phyloP scores from a whole-genome alignment of 805 yeast species.

The Komagataella kurtzmanii region DNA sequence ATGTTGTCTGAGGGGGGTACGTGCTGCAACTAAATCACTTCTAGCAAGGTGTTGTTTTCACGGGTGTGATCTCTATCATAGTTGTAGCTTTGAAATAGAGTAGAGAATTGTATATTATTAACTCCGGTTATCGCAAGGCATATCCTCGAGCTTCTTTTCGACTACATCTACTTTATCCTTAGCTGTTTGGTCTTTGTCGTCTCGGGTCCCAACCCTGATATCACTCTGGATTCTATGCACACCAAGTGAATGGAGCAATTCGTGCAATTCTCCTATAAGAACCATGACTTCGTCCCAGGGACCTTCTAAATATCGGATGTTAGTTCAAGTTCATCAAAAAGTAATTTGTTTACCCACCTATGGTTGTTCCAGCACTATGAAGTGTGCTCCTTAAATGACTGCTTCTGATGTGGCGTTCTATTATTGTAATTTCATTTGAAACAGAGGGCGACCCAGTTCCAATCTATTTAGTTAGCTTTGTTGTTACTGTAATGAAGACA shows the following conservation, averaged over 20 bases:
- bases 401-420: conserved; percentile 48
- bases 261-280: conserved; percentile 68
- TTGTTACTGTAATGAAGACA: neutral
- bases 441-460: conserved; percentile 74
- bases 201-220: conserved; percentile 75
- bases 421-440: conserved; percentile 64
- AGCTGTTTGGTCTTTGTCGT: conserved; percentile 60
- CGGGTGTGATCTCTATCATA: too few relatives aligned
- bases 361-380: conserved; percentile 89
- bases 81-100: neutral
- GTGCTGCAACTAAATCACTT: conserved; percentile 86
- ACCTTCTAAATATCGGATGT: conserved; percentile 34
- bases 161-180: conserved; percentile 62
- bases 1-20: conserved; percentile 98
- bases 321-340: neutral
- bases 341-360: conserved; percentile 16
- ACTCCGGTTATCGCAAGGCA: neutral
- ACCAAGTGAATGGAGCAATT: conserved; percentile 56
- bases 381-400: conserved; percentile 54
- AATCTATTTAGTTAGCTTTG: conserved; percentile 24
- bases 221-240: conserved; percentile 75
- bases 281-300: conserved; percentile 86
- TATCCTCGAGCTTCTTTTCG: conserved; percentile 26
- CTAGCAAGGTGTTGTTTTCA: conserved; percentile 14
- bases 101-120: neutral